These are phyloP conservation scores for Serpula lacrymans DNA, from an alignment of 768 basidiomycete genomes.

Conservation along the genomic window DNA sequence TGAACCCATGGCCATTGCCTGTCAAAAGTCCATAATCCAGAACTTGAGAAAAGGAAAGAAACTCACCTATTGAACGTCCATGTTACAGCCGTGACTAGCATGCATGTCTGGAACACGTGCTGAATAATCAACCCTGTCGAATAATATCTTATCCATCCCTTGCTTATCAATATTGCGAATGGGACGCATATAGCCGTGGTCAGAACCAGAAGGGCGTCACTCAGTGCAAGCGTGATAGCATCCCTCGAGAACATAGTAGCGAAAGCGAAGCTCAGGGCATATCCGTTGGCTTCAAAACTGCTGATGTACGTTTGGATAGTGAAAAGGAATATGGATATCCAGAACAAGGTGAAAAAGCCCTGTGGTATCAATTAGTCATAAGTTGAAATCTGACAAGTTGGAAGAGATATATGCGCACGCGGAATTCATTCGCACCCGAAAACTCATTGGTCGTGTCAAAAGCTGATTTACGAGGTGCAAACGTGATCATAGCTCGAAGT, in stretches of 20 bases:
- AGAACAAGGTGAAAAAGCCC: conserved; percentile 96
- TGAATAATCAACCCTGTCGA: conserved; percentile 76
- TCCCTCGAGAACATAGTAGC: conserved; percentile 87
- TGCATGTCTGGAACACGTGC: conserved; percentile 70
- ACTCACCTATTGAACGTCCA: conserved; percentile 87
- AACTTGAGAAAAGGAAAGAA: background rate
- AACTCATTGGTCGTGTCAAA: conserved; percentile 80
- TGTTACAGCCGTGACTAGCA: conserved; percentile 69
- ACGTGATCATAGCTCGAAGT: conserved; percentile 79
- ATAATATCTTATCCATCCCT: conserved; percentile 80
- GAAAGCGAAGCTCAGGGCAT: conserved; percentile 75
- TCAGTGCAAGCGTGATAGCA: conserved; percentile 75
- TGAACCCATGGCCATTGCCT: conserved; percentile 99
- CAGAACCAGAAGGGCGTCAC: conserved; percentile 78
- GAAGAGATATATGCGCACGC: conserved; percentile 38
- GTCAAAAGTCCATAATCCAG: background rate
- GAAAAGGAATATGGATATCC: conserved; percentile 85
- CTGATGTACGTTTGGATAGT: conserved; percentile 73
- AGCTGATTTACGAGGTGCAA: conserved; percentile 78
- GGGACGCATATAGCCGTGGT: conserved; percentile 78
- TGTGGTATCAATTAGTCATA: conserved; percentile 20
- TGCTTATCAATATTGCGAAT: conserved; percentile 72
- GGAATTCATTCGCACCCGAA: conserved; percentile 80
- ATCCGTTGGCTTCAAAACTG: conserved; percentile 75
- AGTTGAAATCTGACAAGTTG: conserved; percentile 8